Evolutionary conservation across 2,329 filamentous ascomycete species (phyloP).

Genomic region (Fusarium acutatum): DNA sequence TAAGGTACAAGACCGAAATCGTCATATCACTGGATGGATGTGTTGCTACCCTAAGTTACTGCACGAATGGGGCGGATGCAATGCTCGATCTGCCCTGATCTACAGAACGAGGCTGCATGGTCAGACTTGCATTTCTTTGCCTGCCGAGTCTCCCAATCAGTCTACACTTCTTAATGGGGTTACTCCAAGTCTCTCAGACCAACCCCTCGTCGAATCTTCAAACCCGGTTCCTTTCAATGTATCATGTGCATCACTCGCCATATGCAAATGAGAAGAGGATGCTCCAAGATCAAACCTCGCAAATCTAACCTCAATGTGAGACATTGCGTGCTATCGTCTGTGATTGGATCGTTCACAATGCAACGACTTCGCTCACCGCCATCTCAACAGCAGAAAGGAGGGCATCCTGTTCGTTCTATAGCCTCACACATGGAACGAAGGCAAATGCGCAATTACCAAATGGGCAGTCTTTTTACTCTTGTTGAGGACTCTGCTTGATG

Average conservation of each 20-base stretch:
- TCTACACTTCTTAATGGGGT: background rate
- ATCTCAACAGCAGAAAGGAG: conserved; percentile 26
- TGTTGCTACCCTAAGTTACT: background rate
- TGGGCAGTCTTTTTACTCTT: background rate
- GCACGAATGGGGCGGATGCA: conserved; percentile 19
- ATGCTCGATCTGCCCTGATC: conserved; percentile 28
- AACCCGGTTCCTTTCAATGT: background rate
- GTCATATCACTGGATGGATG: background rate
- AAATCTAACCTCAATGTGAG: conserved; percentile 15
- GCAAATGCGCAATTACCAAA: conserved; percentile 3
- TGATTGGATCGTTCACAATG: conserved; percentile 5
- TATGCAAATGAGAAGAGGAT: conserved; percentile 8
- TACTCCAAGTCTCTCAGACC: background rate
- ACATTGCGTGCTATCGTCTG: conserved; percentile 16
- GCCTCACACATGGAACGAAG: conserved; percentile 7
- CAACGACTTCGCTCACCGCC: conserved; percentile 26
- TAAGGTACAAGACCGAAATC: background rate
- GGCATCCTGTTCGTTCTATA: conserved; percentile 23
- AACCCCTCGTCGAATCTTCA: background rate
- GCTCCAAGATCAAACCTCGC: background rate
- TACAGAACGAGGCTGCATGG: conserved; percentile 25
- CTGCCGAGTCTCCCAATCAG: conserved; percentile 5
- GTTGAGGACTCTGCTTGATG: conserved; percentile 6
- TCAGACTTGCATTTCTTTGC: conserved; percentile 20
- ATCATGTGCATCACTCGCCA: conserved; percentile 13